Percentiles rank a stretch among this genome's conserved stretches.
Evolutionary conservation across 2,329 filamentous ascomycete genomes (phyloP).

Genomic region (Phoma herbarum): DNA sequence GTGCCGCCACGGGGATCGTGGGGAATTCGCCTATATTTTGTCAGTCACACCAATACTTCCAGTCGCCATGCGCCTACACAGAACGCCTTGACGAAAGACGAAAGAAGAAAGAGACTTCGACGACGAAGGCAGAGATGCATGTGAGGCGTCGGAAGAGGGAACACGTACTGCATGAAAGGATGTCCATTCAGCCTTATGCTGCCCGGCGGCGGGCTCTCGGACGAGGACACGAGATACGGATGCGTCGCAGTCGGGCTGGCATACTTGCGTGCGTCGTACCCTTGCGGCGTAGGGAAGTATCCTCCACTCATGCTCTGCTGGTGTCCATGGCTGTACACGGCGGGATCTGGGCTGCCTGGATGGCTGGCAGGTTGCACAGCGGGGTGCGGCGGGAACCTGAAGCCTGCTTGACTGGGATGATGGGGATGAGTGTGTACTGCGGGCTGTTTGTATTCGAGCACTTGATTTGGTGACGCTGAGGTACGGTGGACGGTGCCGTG

Average conservation of each 20-base stretch:
- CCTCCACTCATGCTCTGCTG: not conserved
- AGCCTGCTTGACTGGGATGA: constrained; percentile 4
- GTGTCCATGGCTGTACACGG: constrained; percentile 4
- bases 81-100: not conserved
- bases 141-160: not conserved
- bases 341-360: not conserved
- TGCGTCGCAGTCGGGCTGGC: not conserved
- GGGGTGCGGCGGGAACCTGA: not conserved
- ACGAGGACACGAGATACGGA: not conserved
- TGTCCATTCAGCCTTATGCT: not conserved
- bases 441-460: constrained; percentile 2
- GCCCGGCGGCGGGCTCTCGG: constrained; percentile 2
- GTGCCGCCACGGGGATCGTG: not conserved
- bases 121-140: not conserved
- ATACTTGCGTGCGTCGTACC: constrained; percentile 3
- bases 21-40: not conserved
- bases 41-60: too few relatives aligned
- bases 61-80: too few relatives aligned
- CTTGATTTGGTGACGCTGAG: constrained; percentile 3
- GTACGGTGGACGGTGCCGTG: constrained; percentile 24
- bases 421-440: not conserved
- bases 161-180: constrained; percentile 6
- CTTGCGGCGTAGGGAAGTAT: not conserved
- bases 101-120: not conserved
- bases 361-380: constrained; percentile 5